phyloP scores from a whole-genome alignment of 2,329 filamentous ascomycete species.

The Aspergillus cejpii region DNA sequence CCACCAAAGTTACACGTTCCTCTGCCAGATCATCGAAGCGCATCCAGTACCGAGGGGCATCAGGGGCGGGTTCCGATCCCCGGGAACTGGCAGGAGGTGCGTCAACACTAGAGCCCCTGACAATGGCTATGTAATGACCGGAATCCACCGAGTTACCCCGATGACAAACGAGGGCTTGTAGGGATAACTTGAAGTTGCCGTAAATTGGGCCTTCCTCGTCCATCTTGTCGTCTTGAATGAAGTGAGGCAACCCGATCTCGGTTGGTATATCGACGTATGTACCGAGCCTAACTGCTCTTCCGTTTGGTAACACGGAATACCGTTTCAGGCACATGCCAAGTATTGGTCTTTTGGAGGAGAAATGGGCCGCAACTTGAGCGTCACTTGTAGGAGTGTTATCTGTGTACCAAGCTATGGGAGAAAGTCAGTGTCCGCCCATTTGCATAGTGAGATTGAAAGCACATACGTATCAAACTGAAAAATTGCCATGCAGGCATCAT shows the following conservation, averaged over 20 bases:
- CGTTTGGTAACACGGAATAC: conserved; percentile 67
- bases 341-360: conserved; percentile 72
- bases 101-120: conserved; percentile 58
- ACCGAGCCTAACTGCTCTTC: conserved; percentile 63
- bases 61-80: conserved; percentile 40
- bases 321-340: conserved; percentile 90
- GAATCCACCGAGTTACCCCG: conserved; percentile 77
- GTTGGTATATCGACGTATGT: conserved; percentile 89
- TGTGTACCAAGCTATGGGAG: conserved; percentile 71
- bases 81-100: conserved; percentile 22
- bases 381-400: conserved; percentile 59
- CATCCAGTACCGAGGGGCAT: conserved; percentile 73
- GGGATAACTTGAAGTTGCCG: conserved; percentile 84
- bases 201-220: conserved; percentile 61
- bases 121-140: conserved; percentile 85
- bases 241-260: conserved; percentile 75
- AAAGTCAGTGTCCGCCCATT: conserved; percentile 27
- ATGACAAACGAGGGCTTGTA: conserved; percentile 91
- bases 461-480: conserved; percentile 81
- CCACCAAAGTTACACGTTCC: conserved; percentile 65
- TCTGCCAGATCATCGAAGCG: conserved; percentile 81
- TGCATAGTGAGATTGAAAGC: not conserved
- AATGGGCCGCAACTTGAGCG: conserved; percentile 79
- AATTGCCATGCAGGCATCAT: conserved; percentile 97
- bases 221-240: conserved; percentile 73